Evolutionary conservation across 2,329 filamentous ascomycete genomes (phyloP).

Genomic region (Juglanconis oblonga): DNA sequence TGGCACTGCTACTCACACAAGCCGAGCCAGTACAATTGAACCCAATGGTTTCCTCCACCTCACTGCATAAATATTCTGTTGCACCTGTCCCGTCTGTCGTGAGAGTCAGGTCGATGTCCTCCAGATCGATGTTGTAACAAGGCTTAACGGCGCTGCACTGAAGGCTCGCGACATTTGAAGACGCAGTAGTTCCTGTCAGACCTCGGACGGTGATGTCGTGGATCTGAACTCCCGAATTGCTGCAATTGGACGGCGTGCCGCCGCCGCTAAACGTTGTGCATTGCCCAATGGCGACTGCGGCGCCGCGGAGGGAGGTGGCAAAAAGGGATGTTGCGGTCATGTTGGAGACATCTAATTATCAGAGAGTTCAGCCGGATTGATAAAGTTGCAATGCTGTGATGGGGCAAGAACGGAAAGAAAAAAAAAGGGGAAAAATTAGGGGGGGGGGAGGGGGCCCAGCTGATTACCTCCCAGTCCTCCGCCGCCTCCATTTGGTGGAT

Average conservation of each 20-base stretch:
- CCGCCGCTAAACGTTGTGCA: constrained; percentile 25
- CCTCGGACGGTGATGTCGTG: constrained; percentile 19
- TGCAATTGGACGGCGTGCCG: constrained; percentile 22
- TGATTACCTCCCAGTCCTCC: constrained; percentile 41
- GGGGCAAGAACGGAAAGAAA: background rate
- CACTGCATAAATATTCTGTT: constrained; percentile 6
- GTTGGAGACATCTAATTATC: constrained; percentile 3
- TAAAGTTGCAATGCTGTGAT: background rate
- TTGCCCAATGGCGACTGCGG: constrained; percentile 21
- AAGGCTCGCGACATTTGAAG: constrained; percentile 10
- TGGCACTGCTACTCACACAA: constrained; percentile 1
- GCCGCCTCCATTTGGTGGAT: constrained; percentile 47
- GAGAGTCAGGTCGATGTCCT: constrained; percentile 3
- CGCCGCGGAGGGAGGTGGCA: constrained; percentile 19
- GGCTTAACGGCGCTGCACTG: constrained; percentile 17
- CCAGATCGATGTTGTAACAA: constrained; percentile 10
- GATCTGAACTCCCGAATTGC: constrained; percentile 21
- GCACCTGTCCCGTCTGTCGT: background rate
- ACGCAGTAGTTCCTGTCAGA: constrained; percentile 4
- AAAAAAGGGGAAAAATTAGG: background rate
- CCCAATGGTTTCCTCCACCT: constrained; percentile 2
- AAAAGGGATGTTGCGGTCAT: constrained; percentile 12
- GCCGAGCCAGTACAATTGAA: constrained; percentile 13
- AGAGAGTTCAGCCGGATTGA: background rate
- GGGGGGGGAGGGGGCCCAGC: background rate